Base-by-base conservation (phyloP, 495 filamentous ascomycete genomes). In the Penicillium alfredii region DNA sequence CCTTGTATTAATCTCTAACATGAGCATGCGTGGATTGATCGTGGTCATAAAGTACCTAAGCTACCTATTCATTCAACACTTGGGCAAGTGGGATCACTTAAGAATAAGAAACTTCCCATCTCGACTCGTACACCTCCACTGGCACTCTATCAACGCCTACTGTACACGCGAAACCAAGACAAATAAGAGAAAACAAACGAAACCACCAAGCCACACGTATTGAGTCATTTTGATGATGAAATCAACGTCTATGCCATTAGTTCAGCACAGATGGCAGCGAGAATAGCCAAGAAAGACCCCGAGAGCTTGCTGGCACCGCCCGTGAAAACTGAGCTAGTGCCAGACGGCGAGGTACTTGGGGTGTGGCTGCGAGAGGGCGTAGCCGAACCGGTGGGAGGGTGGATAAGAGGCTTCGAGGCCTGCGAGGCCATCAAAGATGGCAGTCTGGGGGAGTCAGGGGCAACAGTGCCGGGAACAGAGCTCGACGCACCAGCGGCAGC, bases 301-400 rank as follows among this genome's bases (percentile, higher is more conserved):
- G 48, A 52, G 16, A 56, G 14, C 31, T 39, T 53, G 31, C 38
- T 44, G 3, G 52, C 61, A 15, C 42, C 47, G 7, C 54, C 55
- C 6, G 61, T 65, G 35, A 61, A 63, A 10, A 58, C 33, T 6
- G 59, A 44, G 25, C 32, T 42, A 9, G 28, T 20, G 11, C 50
- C 51, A 11, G 36, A 40, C 10, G 49, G 45, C 3, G 59, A 42
- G 10, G 15, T 33, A 11, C 37, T 46, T 1, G 32, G 25, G 30
- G 31, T 19, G 16, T 25, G 18, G 40, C 26, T 30, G 0, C 33
- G 36, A 14, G 44, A 30, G 11, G 45, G 18, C 1, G 35, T 16
- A 1, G 44, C 44, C 15, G 11, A 23, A 34, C 7, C 31, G 11
- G 49, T 49, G 1, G 55, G 32, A 0, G 46, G 26, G 11, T 52